A percentile compares a stretch with the other conserved stretches of the same genome.
Conservation (phyloP, 164 flowering plant genomes). For the Liriodendron chinense region DNA sequence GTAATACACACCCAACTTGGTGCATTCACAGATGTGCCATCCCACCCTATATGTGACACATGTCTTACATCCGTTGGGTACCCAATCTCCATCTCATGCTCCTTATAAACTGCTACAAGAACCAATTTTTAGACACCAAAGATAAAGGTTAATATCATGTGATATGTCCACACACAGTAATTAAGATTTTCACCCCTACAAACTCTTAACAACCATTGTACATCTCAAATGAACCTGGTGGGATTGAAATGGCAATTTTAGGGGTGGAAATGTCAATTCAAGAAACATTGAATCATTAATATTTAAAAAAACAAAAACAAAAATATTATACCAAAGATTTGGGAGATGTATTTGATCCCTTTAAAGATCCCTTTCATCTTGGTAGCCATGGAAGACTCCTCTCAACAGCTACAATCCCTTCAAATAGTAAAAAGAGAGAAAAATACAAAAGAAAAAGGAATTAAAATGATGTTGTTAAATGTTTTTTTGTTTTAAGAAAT, state of each 20-base stretch:
- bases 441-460: neutral
- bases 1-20: constrained; percentile 60
- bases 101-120: constrained; percentile 43
- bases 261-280: neutral
- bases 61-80: constrained; percentile 90
- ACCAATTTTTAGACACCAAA: neutral
- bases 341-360: constrained; percentile 68
- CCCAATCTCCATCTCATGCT: constrained; percentile 83
- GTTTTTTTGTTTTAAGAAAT: too few species aligned
- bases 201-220: too few species aligned
- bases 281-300: neutral
- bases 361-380: constrained; percentile 80
- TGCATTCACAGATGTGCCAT: constrained; percentile 51
- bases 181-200: too few species aligned
- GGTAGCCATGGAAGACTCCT: constrained; percentile 41
- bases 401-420: constrained; percentile 4
- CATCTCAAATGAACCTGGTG: too few species aligned
- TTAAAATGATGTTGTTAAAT: too few species aligned
- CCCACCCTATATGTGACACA: constrained; percentile 84
- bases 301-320: neutral
- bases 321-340: constrained; percentile 68
- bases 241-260: neutral
- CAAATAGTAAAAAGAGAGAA: neutral
- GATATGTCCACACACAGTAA: too few species aligned
- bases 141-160: too few species aligned